These are phyloP conservation scores for Cicer cuneatum DNA, from an alignment of 306 rosid species.

Conservation along the genomic window DNA sequence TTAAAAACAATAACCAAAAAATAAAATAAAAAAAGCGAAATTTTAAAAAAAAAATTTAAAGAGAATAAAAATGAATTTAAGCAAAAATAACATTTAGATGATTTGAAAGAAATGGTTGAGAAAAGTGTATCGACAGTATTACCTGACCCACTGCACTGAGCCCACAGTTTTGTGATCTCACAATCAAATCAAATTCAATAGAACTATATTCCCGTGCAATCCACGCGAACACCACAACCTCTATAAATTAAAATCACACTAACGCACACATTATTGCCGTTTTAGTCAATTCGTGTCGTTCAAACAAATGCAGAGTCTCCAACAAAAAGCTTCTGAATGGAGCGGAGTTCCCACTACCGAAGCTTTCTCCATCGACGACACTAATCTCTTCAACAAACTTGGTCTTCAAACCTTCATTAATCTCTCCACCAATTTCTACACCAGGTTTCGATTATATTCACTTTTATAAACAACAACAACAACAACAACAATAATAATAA, in stretches of 20 bases:
- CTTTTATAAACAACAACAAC: too few species aligned
- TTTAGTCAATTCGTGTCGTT: slow-evolving; percentile 32
- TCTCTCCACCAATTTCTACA: slow-evolving; percentile 91
- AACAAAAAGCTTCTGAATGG: slow-evolving; percentile 84
- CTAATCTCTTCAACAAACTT: slow-evolving; percentile 70
- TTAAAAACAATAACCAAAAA: too few species aligned
- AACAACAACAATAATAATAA: too few species aligned
- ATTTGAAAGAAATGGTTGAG: too few species aligned
- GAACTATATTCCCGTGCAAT: slow-evolving; percentile 29
- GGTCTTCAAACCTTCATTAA: slow-evolving; percentile 78
- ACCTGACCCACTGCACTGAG: too few species aligned
- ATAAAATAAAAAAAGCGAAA: too few species aligned
- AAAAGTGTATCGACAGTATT: too few species aligned
- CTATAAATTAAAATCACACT: not conserved
- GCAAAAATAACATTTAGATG: too few species aligned
- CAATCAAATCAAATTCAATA: too few species aligned
- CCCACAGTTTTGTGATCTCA: too few species aligned
- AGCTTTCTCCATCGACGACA: slow-evolving; percentile 77
- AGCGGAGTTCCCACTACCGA: slow-evolving; percentile 68
- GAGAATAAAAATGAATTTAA: too few species aligned
- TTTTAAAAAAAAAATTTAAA: too few species aligned
- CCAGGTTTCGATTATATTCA: slow-evolving; percentile 46
- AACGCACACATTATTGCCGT: not conserved
- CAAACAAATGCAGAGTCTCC: slow-evolving; percentile 64
- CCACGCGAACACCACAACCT: slow-evolving; percentile 50